phyloP scores from a whole-genome alignment of 2,329 filamentous ascomycete genomes.

The Pyricularia sp. region DNA sequence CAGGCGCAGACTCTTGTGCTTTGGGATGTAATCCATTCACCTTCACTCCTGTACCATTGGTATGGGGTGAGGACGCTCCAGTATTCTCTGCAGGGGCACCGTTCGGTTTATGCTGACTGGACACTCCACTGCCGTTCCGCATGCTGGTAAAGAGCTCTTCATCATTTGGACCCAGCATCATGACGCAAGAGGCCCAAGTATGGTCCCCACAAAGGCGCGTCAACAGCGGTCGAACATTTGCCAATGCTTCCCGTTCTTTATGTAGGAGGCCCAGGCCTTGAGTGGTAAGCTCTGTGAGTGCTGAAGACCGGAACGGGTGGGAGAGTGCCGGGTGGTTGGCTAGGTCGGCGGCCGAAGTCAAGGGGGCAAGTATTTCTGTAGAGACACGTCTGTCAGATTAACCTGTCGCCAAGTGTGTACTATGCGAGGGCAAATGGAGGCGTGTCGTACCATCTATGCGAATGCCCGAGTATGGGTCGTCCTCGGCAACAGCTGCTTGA shows the following conservation, averaged over 20 bases:
- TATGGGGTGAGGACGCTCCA: neutral
- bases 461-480: conserved; percentile 66
- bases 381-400: neutral
- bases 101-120: neutral
- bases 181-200: conserved; percentile 53
- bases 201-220: conserved; percentile 68
- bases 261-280: conserved; percentile 64
- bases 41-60: neutral
- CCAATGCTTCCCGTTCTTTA: conserved; percentile 63
- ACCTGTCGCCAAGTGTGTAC: conserved; percentile 12
- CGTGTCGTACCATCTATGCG: conserved; percentile 55
- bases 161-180: conserved; percentile 48
- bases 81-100: neutral
- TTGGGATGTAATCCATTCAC: neutral
- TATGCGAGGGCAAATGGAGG: neutral
- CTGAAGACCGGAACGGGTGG: conserved; percentile 64
- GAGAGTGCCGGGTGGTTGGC: conserved; percentile 66
- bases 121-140: neutral
- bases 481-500: conserved; percentile 52
- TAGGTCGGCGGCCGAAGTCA: conserved; percentile 67
- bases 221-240: conserved; percentile 65
- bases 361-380: conserved; percentile 62
- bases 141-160: conserved; percentile 36
- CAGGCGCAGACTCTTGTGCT: neutral
- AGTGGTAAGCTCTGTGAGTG: conserved; percentile 59